phyloP scores from a whole-genome alignment of 129 eudicot genomes.

The Arctium minus region DNA sequence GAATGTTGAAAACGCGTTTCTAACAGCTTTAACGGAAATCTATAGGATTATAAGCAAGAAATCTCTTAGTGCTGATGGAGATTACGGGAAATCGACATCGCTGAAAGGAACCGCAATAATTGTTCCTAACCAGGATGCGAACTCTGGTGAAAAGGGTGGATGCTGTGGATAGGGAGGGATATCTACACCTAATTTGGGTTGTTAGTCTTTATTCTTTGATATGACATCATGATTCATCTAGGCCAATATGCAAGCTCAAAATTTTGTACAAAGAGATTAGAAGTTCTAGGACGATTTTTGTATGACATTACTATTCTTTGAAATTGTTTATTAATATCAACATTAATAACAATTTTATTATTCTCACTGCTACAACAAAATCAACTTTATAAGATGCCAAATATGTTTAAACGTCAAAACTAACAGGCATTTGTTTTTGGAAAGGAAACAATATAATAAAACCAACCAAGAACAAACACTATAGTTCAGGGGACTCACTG shows the following conservation, averaged over 20 bases:
- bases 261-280: slow-evolving; percentile 20
- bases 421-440: too few species aligned
- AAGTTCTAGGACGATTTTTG: slow-evolving; percentile 3
- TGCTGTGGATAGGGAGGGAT: slow-evolving; percentile 6
- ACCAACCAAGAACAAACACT: too few species aligned
- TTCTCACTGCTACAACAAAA: not conserved
- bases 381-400: not conserved
- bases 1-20: slow-evolving; percentile 38
- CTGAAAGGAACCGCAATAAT: slow-evolving; percentile 23
- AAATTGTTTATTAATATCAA: not conserved
- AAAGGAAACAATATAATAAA: too few species aligned
- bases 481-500: too few species aligned
- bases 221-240: not conserved
- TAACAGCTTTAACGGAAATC: slow-evolving; percentile 32
- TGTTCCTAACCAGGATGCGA: slow-evolving; percentile 29
- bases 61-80: slow-evolving; percentile 31
- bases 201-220: slow-evolving; percentile 1
- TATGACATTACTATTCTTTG: not conserved
- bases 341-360: not conserved
- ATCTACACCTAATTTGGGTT: not conserved
- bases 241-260: not conserved
- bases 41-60: slow-evolving; percentile 32
- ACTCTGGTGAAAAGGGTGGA: slow-evolving; percentile 6
- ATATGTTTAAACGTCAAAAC: not conserved
- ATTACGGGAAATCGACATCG: slow-evolving; percentile 15